Base-by-base conservation (phyloP, 2,329 filamentous ascomycete species). In the Hypocreales sp. region DNA sequence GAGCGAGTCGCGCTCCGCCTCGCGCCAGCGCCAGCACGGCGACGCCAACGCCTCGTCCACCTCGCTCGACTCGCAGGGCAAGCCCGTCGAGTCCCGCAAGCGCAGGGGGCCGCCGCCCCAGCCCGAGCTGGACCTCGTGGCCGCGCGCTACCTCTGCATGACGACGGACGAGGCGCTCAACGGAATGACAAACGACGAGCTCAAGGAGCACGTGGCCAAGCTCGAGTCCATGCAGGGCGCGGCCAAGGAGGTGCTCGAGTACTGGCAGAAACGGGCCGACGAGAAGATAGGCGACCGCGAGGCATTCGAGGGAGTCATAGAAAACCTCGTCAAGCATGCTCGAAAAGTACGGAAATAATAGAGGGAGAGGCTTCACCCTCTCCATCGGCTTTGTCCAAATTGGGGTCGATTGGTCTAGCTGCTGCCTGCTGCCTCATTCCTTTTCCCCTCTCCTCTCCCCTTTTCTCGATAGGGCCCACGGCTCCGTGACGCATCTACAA, bases 301-400 rank as follows among this genome's bases (percentile, higher is more conserved):
- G 48, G 82, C 84, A 3, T 90, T 94, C 49, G 87, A 95, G 48
- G 84, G 83, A 1, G 87, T 95, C 11, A 94, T 95, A 64, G 87
- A 93, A 56, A 94, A 93, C 50, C 53, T 95, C 38, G 87, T 94
- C 23, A 90, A 84, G 51, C 83, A 92, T 56, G 83, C 83, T 26
- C 67, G 83, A 49, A 82, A 86, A 56, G 73, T 83, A 31, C 68
- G 83, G 46, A 90, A 86, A 55, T 82, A 58, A 31, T 15, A 30
- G 5, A 15, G n/a, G n/a, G n/a, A n/a, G n/a, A n/a, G n/a, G n/a
- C n/a, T n/a, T n/a, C 12, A 22, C 9, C n/a, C 15, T 14, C 6
- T 5, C 8, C 5, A 12, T 7, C 22, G 19, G 28, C 28, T 26
- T 23, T 26, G 18, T 32, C 30, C 29, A 40, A 38, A 25, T 32